Evolutionary conservation across 2,329 filamentous ascomycete genomes (phyloP), one percentile per base, ranked within the genome.

Genomic region (Fusarium citri): DNA sequence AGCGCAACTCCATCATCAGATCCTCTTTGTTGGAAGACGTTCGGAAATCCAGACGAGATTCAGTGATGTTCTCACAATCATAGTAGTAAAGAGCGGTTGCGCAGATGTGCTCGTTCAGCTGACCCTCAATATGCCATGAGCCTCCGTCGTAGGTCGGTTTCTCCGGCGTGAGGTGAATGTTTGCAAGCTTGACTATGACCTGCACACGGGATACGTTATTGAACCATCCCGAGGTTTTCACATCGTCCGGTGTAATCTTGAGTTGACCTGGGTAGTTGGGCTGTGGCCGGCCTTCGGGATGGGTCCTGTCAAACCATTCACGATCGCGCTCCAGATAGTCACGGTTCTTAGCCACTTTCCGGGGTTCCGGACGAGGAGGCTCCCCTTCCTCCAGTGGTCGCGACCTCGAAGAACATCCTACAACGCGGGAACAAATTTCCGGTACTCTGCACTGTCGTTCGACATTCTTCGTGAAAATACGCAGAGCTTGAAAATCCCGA

Each of bases 21-120:
- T 79, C 69, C 46, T 81, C 72, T n/a, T 49, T 26, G 28, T 82
- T 72, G 16, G 81, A 73, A 1, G 72, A 62, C 18, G 84, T 85
- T 11, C 80, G 84, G 73, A 91, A 89, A 6, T 79, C 77, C 8
- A 91, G 80, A 7, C 71, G 73, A 48, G 81, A 83, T 2, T 85
- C 80, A 1, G 85, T 85, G 53, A 91, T 85, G 75, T 92, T 92
- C 0, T 88, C 83, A 47, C 76, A 79, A 63, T 89, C 86, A 69
- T 88, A 88, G 76, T 89, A 89, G 77, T 89, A 89, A 20, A 92
- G 79, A 1, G 89, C 86, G 0, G 88, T 89, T 0, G 88, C 88
- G 68, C 84, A 85, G 40, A 92, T 90, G 66, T 86, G 86, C 76
- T 92, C 89, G 70, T 92, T 91, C 10, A 83, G 68, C 65, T 80